phyloP scores from a whole-genome alignment of 192 early-diverging fungal genomes.

The Spizellomyces punctatus region DNA sequence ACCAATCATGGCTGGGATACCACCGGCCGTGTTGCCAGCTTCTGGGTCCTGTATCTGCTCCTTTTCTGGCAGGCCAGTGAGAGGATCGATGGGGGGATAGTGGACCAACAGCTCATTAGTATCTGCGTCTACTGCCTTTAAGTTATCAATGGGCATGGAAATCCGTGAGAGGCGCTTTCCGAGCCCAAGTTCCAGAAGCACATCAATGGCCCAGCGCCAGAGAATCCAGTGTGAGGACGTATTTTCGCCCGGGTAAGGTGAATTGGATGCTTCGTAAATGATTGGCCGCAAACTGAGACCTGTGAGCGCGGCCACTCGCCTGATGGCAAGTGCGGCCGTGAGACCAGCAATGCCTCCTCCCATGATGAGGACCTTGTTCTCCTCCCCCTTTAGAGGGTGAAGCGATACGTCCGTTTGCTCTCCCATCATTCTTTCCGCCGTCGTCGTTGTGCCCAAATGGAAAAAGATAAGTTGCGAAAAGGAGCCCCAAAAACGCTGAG shows the following conservation, averaged over 20 bases:
- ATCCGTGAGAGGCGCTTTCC: constrained; percentile 43
- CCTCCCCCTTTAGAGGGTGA: not conserved
- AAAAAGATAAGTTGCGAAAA: no score
- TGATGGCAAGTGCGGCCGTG: constrained; percentile 39
- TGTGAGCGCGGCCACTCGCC: constrained; percentile 25
- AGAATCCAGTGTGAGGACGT: constrained; percentile 40
- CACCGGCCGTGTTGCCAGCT: not conserved
- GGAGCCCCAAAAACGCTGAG: no score
- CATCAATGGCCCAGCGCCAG: constrained; percentile 52
- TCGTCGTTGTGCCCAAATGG: no score
- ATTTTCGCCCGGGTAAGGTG: constrained; percentile 10
- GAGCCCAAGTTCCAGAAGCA: constrained; percentile 45
- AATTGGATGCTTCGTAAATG: constrained; percentile 34
- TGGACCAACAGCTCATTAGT: constrained; percentile 35
- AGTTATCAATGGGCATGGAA: constrained; percentile 39
- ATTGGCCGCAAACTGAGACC: constrained; percentile 33
- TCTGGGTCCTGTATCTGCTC: constrained; percentile 13
- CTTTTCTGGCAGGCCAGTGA: not conserved
- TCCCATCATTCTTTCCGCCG: no score
- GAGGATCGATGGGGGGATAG: constrained; percentile 35
- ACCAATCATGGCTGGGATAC: constrained; percentile 50
- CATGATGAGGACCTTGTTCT: constrained; percentile 39
- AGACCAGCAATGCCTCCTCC: constrained; percentile 53
- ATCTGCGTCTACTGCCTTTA: constrained; percentile 29
- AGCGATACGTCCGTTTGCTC: not conserved